Conservation (phyloP, 2,329 filamentous ascomycete species). For the Epicoccum nigrum region DNA sequence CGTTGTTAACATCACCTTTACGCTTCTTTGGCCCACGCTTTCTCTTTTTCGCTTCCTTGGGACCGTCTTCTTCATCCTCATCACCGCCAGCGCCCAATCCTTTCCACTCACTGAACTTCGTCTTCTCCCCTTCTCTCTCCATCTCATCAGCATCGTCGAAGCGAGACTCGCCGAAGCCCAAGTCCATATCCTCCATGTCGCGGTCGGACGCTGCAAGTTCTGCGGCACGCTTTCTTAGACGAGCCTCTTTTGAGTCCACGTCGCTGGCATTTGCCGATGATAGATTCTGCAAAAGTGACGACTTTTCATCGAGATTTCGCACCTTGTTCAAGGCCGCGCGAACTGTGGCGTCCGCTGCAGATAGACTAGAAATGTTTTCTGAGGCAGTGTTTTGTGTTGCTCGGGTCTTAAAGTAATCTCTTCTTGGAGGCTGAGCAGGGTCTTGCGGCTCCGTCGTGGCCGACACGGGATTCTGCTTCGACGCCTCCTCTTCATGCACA, state of each 20-base stretch:
- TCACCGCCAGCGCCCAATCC: conserved; percentile 58
- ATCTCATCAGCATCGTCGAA: conserved; percentile 88
- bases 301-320: conserved; percentile 54
- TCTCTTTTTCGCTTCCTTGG: conserved; percentile 60
- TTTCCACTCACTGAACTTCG: conserved; percentile 72
- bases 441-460: conserved; percentile 7
- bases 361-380: conserved; percentile 43
- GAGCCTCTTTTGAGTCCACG: conserved; percentile 64
- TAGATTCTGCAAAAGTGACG: conserved; percentile 51
- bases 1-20: conserved; percentile 79
- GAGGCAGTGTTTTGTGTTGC: conserved; percentile 12
- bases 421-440: conserved; percentile 21
- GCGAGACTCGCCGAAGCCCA: conserved; percentile 89
- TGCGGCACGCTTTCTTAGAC: conserved; percentile 65
- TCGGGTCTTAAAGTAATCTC: conserved; percentile 28
- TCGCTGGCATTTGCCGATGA: conserved; percentile 26
- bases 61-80: conserved; percentile 52
- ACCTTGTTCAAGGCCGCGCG: conserved; percentile 87
- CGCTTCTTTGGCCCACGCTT: conserved; percentile 77
- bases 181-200: conserved; percentile 88
- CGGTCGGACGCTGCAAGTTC: conserved; percentile 76
- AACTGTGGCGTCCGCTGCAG: conserved; percentile 74
- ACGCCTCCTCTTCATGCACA: too few species aligned
- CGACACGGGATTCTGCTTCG: too few species aligned
- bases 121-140: conserved; percentile 62